A percentile compares a stretch with the other conserved stretches of the same genome.
Evolutionary conservation across 2,329 filamentous ascomycete species (phyloP).

Genomic region (Fusarium sp.): DNA sequence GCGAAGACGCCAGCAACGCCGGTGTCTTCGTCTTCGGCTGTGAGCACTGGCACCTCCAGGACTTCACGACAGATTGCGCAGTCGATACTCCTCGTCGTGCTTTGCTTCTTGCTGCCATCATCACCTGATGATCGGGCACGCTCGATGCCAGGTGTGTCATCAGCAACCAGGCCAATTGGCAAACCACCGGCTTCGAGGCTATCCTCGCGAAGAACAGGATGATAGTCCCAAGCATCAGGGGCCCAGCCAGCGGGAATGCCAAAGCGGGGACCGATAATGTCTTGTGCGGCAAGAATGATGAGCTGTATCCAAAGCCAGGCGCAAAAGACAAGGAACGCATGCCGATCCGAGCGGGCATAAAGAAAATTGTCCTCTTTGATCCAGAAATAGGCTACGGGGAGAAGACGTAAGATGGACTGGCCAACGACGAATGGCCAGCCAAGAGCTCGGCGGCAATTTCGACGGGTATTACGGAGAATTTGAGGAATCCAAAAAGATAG

Average conservation of each 20-base stretch:
- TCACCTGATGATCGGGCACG: slow-evolving; percentile 47
- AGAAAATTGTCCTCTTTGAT: slow-evolving; percentile 81
- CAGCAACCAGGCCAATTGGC: slow-evolving; percentile 74
- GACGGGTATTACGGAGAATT: slow-evolving; percentile 87
- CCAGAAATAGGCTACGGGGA: slow-evolving; percentile 89
- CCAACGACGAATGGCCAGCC: slow-evolving; percentile 90
- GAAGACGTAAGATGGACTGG: slow-evolving; percentile 79
- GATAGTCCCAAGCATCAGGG: slow-evolving; percentile 91
- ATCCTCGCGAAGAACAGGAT: slow-evolving; percentile 86
- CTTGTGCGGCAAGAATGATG: slow-evolving; percentile 80
- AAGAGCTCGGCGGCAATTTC: slow-evolving; percentile 92
- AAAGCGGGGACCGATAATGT: slow-evolving; percentile 88
- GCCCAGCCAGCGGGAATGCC: slow-evolving; percentile 76
- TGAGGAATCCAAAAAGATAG: slow-evolving; percentile 94
- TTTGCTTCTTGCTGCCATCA: slow-evolving; percentile 47
- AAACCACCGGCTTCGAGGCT: slow-evolving; percentile 81
- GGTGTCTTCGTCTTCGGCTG: slow-evolving; percentile 62
- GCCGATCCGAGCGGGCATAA: slow-evolving; percentile 75
- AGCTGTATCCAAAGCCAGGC: slow-evolving; percentile 92
- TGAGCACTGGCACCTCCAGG: slow-evolving; percentile 86
- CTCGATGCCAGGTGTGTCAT: slow-evolving; percentile 42
- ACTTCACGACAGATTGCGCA: slow-evolving; percentile 95
- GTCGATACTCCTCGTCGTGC: slow-evolving; percentile 71
- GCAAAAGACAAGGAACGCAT: slow-evolving; percentile 66
- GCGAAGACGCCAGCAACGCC: slow-evolving; percentile 77